Evolutionary conservation across 495 filamentous ascomycete genomes (phyloP).

Genomic region (Penicillium atrosanguineum): DNA sequence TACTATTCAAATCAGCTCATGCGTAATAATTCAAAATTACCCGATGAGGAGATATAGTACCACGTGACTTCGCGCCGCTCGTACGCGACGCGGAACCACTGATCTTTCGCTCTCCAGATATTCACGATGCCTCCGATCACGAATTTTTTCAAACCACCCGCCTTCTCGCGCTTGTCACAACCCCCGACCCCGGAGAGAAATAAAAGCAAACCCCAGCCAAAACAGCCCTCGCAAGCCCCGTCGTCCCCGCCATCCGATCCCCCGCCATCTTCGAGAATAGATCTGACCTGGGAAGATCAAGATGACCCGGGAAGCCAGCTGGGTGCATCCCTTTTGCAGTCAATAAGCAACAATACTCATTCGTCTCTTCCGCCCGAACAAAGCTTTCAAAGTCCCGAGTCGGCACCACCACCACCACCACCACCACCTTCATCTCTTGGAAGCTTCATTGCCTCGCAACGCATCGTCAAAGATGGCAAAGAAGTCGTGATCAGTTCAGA

Average conservation of each 20-base stretch:
- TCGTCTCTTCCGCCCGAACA: background rate
- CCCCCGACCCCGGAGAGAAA: constrained; percentile 7
- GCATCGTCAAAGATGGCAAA: constrained; percentile 46
- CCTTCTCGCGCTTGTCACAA: constrained; percentile 11
- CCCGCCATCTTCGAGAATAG: constrained; percentile 29
- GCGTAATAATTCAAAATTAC: background rate
- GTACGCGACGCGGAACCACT: constrained; percentile 21
- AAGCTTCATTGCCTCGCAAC: constrained; percentile 35
- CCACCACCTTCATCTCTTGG: constrained; percentile 17
- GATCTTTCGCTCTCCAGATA: constrained; percentile 11
- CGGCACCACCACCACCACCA: constrained; percentile 4
- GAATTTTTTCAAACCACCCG: constrained; percentile 41
- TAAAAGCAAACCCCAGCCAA: background rate
- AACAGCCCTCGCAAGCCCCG: background rate
- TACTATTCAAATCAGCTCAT: background rate
- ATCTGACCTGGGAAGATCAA: constrained; percentile 12
- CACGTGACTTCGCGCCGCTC: constrained; percentile 26
- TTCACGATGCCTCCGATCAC: constrained; percentile 30
- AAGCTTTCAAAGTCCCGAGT: constrained; percentile 19
- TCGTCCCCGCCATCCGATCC: constrained; percentile 37
- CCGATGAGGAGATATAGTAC: constrained; percentile 1
- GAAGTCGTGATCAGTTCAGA: constrained; percentile 67
- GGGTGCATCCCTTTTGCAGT: constrained; percentile 11
- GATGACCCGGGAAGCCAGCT: constrained; percentile 18
- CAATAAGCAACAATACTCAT: background rate